phyloP scores from a whole-genome alignment of 176 grass and related monocot genomes.

The Microstegium vimineum region DNA sequence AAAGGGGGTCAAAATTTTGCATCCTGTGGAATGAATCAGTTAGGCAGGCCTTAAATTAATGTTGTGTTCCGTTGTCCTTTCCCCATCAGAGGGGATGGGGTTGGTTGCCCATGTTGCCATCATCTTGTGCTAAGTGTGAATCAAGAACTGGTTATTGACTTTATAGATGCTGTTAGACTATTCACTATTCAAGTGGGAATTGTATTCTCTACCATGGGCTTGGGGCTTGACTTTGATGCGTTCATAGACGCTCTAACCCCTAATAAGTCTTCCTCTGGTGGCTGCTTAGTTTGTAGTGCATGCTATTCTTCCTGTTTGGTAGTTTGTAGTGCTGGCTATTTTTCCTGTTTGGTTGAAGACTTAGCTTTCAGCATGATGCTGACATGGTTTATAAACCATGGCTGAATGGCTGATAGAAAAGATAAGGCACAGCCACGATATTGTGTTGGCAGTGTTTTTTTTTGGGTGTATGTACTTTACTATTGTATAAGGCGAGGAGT shows the following conservation, averaged over 20 bases:
- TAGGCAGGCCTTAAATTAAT: neutral
- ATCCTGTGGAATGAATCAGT: neutral
- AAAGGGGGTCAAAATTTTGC: neutral
- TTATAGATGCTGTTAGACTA: slow-evolving; percentile 9
- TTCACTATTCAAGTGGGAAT: slow-evolving; percentile 34
- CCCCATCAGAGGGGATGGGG: slow-evolving; percentile 35
- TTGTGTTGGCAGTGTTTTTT: slow-evolving; percentile 4
- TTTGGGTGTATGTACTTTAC: neutral
- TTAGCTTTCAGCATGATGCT: neutral
- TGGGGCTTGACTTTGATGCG: slow-evolving; percentile 12
- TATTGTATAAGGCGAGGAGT: neutral
- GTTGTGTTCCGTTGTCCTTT: slow-evolving; percentile 12
- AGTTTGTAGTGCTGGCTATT: too few species aligned
- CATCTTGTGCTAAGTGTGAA: slow-evolving; percentile 21
- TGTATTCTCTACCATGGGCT: slow-evolving; percentile 10
- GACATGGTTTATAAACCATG: neutral
- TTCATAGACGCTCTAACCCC: neutral
- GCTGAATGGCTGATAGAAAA: neutral
- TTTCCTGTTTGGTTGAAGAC: neutral
- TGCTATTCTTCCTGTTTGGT: slow-evolving; percentile 1
- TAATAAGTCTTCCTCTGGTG: neutral
- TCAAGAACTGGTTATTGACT: slow-evolving; percentile 22
- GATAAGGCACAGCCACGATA: neutral
- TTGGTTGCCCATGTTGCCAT: slow-evolving; percentile 25
- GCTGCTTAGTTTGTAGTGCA: slow-evolving; percentile 15